Base-by-base conservation (phyloP, 2,329 filamentous ascomycete genomes). In the Ophiostoma angusticollis region DNA sequence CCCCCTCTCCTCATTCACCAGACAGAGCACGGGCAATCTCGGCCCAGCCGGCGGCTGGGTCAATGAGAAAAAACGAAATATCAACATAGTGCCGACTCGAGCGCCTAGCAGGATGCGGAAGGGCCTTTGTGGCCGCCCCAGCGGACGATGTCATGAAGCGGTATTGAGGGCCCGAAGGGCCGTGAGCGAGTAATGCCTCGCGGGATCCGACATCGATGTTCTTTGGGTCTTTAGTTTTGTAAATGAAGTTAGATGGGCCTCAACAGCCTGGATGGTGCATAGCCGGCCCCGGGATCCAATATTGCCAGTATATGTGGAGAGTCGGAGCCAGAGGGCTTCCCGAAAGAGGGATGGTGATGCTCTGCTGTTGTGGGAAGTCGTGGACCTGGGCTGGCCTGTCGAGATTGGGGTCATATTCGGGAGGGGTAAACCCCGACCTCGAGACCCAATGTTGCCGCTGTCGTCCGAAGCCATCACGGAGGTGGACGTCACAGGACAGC, bases 91-190 rank as follows among this genome's bases (percentile, higher is more conserved):
- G 9, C 11, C 14, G 29, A 31, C 4, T 16, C 5, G 19, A 37
- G 24, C 11, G n/a, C n/a, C n/a, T 5, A 23, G 13, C 6, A 30
- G 35, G 27, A 12, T 11, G 13, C 35, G 25, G 23, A 9, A 4
- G n/a, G n/a, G n/a, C 9, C 17, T 22, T 37, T 18, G 6, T n/a
- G 13, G 14, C 18, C 25, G 11, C 6, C 5, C 25, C 6, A 28
- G 25, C 25, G 11, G 11, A 23, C 11, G 9, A 11, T 28, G 21
- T 27, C 19, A 25, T 19, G 18, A 12, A 27, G 23, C 37, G 41
- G 34, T 40, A 36, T 28, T 31, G 37, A 37, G 37, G 41, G 41
- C 37, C 40, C 31, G 31, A 42, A 31, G 39, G 40, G 31, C 40
- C 35, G 30, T 35, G 36, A 27, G 30, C 19, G 19, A 25, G 7